Percentiles rank a stretch among this genome's conserved stretches.
Evolutionary conservation across 2,329 filamentous ascomycete species (phyloP).

Genomic region (Ophiostoma tasmaniense): DNA sequence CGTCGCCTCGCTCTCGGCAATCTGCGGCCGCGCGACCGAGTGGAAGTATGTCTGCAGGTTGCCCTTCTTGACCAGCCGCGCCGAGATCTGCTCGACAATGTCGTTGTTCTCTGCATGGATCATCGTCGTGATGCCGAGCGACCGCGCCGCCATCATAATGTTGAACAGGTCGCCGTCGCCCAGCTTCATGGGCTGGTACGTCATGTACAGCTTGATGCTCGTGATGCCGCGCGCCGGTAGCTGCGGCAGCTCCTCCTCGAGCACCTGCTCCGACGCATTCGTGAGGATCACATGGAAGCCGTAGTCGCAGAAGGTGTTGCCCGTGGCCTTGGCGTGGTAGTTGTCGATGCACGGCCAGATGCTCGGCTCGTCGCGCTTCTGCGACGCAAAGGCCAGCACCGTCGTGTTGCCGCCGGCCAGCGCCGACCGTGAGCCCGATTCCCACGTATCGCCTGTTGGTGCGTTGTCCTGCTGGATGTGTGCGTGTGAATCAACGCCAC

Average conservation of each 20-base stretch:
- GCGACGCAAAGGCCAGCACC: constrained; percentile 48
- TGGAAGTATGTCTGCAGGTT: constrained; percentile 36
- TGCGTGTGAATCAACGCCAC: constrained; percentile 34
- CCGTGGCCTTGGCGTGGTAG: constrained; percentile 37
- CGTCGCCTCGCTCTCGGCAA: constrained; percentile 40
- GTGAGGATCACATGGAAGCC: constrained; percentile 45
- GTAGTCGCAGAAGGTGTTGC: constrained; percentile 47
- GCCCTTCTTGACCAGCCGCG: constrained; percentile 25
- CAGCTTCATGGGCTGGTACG: constrained; percentile 41
- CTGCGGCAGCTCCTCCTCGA: constrained; percentile 34
- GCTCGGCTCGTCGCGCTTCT: constrained; percentile 37
- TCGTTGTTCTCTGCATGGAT: constrained; percentile 63
- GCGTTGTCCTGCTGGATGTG: constrained; percentile 32
- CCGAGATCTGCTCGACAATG: constrained; percentile 28
- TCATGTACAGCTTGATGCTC: constrained; percentile 46
- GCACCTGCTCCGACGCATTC: constrained; percentile 34
- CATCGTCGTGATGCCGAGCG: constrained; percentile 45
- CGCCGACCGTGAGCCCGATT: constrained; percentile 41
- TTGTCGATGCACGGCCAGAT: constrained; percentile 38
- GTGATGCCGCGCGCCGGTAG: constrained; percentile 36
- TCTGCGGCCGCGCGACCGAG: constrained; percentile 36
- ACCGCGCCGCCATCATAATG: constrained; percentile 40
- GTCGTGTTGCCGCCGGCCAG: constrained; percentile 53
- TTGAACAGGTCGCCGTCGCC: constrained; percentile 41
- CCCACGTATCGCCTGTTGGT: constrained; percentile 29